Percentiles rank a stretch among this genome's conserved stretches.
These are phyloP conservation scores for Paragyromitra xinjiangensis DNA, from an alignment of 495 filamentous ascomycete species.

Conservation along the genomic window DNA sequence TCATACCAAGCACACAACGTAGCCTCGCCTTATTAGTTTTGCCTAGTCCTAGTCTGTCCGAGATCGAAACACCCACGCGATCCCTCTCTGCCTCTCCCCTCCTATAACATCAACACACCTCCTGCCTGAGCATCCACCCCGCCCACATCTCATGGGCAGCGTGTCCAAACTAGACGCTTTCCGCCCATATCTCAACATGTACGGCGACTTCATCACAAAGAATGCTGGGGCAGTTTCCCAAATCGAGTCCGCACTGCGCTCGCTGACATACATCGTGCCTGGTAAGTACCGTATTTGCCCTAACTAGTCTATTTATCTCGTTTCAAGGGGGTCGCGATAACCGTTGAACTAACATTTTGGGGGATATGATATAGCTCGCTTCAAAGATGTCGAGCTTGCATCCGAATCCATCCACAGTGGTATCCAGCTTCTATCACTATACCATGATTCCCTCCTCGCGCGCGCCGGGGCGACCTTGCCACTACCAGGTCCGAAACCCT, in stretches of 20 bases:
- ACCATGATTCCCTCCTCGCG: constrained; percentile 89
- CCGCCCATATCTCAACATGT: constrained; percentile 63
- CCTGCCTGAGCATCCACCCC: constrained; percentile 45
- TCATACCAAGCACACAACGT: constrained; percentile 43
- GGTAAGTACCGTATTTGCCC: constrained; percentile 63
- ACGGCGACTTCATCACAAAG: constrained; percentile 91
- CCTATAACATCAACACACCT: constrained; percentile 52
- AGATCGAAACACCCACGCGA: constrained; percentile 42
- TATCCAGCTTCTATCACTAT: constrained; percentile 88
- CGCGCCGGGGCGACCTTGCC: constrained; percentile 65
- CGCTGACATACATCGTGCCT: constrained; percentile 93
- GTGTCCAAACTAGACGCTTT: constrained; percentile 54
- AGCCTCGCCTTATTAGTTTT: constrained; percentile 23
- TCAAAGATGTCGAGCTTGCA: constrained; percentile 90
- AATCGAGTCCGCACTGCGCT: constrained; percentile 90
- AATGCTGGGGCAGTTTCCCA: constrained; percentile 90
- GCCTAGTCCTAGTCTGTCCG: constrained; percentile 31
- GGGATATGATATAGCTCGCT: constrained; percentile 70
- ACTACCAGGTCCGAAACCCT: constrained; percentile 64
- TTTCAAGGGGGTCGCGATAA: constrained; percentile 34
- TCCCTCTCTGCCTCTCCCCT: constrained; percentile 31
- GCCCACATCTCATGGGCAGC: constrained; percentile 52
- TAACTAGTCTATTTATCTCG: constrained; percentile 16
- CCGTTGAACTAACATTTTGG: constrained; percentile 26
- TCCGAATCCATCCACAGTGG: constrained; percentile 91